Evolutionary conservation across 176 grass and related monocot genomes (phyloP), one percentile per base, ranked within the genome.

Genomic region (Aegilops sharonensis): DNA sequence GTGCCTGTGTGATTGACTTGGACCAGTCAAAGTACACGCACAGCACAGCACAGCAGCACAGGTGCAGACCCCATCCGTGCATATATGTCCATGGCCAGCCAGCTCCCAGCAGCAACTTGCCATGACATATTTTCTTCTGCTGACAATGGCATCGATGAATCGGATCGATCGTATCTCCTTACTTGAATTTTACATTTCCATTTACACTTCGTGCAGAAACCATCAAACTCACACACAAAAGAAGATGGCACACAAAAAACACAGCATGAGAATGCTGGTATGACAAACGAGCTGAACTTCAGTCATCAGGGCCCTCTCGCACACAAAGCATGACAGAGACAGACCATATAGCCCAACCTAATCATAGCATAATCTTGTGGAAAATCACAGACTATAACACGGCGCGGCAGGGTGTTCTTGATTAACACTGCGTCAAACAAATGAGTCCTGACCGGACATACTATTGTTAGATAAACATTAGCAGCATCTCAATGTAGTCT

Each of bases 81-180:
- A 31, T 20, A 23, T 5, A 9, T 31, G 27, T 3, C 27, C 25
- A 66, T 66, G 64, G 13, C 27, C 63, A 15, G 47, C 47, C 13
- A 50, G 11, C 11, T 14, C 47, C 13, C 48, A 66, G 5, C 64
- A 17, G 3, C 64, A 31, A 7, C 64, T 2, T 66, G 10, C 62
- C 62, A 27, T 57, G 61, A 14, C 31, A 59, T 70, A 45, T 86
- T 70, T 67, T 64, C 62, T 77, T 36, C 21, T 52, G 79, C 64
- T 4, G 64, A 10, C 27, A 21, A 4, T 47, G 11, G 43, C 43
- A 47, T 47, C 43, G 43, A 47, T 11, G 43, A 47, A 13, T 39
- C 8, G 8, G 37, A 39, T 47, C 43, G 11, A 47, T 47, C 43
- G 3, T 3, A 4, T 47, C 11, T 47, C 43, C 43, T 45, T 45